Conservation (phyloP, 768 basidiomycete species). For the Rubroboletus pulcherrimus region DNA sequence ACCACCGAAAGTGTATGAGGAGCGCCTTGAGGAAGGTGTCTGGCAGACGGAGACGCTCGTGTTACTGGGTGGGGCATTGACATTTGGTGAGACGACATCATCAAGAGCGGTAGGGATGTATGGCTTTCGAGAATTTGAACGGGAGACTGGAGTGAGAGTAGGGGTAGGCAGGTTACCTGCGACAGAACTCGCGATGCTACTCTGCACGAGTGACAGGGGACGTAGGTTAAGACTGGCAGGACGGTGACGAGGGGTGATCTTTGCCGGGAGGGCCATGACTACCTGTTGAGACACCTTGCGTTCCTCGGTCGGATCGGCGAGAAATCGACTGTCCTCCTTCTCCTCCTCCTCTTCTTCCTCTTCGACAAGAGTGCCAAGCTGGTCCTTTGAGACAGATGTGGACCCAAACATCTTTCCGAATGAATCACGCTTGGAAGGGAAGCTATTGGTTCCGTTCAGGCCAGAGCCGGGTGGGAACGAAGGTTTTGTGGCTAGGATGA, state of each 20-base stretch:
- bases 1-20: constrained; percentile 26
- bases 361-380: constrained; percentile 74
- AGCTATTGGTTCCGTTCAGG: constrained; percentile 35
- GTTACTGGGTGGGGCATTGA: background rate
- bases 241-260: constrained; percentile 48
- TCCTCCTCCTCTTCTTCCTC: constrained; percentile 72
- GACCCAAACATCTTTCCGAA: constrained; percentile 64
- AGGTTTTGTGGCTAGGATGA: constrained; percentile 51
- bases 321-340: constrained; percentile 46
- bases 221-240: constrained; percentile 67
- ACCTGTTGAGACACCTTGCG: constrained; percentile 23
- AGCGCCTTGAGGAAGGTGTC: constrained; percentile 21
- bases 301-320: constrained; percentile 14
- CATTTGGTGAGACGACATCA: constrained; percentile 26
- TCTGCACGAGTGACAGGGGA: constrained; percentile 66
- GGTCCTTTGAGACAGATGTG: constrained; percentile 67
- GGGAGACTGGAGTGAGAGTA: constrained; percentile 48
- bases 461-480: constrained; percentile 52
- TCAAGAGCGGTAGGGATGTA: background rate
- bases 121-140: constrained; percentile 39
- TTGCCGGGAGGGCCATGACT: constrained; percentile 31
- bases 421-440: constrained; percentile 72
- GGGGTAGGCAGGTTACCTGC: constrained; percentile 49
- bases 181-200: constrained; percentile 38
- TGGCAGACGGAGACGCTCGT: constrained; percentile 2